Conservation (phyloP, 2,329 filamentous ascomycete genomes). For the Cladosporium sphaerospermum region DNA sequence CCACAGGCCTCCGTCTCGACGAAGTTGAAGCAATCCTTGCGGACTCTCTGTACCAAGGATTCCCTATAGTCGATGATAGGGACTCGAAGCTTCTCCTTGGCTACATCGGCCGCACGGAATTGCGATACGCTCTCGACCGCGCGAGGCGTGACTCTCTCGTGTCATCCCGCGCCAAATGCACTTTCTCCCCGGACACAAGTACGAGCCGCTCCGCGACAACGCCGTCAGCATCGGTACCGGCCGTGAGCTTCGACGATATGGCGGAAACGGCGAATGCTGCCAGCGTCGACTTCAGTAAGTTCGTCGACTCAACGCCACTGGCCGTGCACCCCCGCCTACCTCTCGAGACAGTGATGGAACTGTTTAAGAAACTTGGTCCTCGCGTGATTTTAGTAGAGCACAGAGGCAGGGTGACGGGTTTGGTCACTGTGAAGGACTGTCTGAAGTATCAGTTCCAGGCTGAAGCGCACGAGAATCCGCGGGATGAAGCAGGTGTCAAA, state of each 20-base stretch:
- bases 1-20: constrained; percentile 66
- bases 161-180: constrained; percentile 64
- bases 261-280: constrained; percentile 51
- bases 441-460: constrained; percentile 96
- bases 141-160: constrained; percentile 63
- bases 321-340: constrained; percentile 86
- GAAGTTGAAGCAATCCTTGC: constrained; percentile 69
- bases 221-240: constrained; percentile 29
- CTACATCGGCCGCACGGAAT: constrained; percentile 87
- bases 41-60: constrained; percentile 82
- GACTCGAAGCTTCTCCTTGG: constrained; percentile 69
- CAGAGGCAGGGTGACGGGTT: constrained; percentile 70
- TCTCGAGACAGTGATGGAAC: constrained; percentile 94
- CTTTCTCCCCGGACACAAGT: constrained; percentile 53
- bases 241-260: constrained; percentile 54
- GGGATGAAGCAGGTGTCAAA: constrained; percentile 49
- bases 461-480: constrained; percentile 73
- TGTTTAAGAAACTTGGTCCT: constrained; percentile 96
- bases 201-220: constrained; percentile 23
- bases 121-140: constrained; percentile 83
- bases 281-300: constrained; percentile 73
- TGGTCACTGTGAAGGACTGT: constrained; percentile 96
- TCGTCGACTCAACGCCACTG: constrained; percentile 82
- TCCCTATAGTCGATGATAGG: constrained; percentile 77
- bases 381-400: constrained; percentile 90